Base-by-base conservation (phyloP, 108 stramenopile genomes). In the Skeletonema potamos region DNA sequence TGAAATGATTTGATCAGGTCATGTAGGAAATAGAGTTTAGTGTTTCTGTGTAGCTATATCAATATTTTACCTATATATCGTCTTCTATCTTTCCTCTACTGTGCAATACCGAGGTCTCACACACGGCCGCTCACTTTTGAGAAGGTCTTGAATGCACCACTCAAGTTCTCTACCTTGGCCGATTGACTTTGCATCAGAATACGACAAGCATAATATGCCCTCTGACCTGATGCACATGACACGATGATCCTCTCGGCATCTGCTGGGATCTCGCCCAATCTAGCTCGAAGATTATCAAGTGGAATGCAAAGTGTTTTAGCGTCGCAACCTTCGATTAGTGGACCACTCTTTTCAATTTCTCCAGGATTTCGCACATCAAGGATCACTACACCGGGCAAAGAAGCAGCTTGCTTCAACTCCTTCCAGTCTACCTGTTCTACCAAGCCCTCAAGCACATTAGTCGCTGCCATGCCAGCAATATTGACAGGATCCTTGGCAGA, bases 381-480 rank as follows among this genome's bases (percentile, higher is more conserved):
- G 11, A 82, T 64, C 7, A 87, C 48, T 62, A 87, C 66, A 27
- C 64, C 74, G 2, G 69, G 71, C 22, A 77, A 59, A 0, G 75
- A 44, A 22, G 74, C 74, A 13, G 78, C 61, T 6, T 73, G 34
- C 1, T 82, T 74, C 34, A 89, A 43, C 26, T 89, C 83, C 44
- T 77, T 82, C 86, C 86, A 89, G 54, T 89, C 83, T 3, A 89
- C 63, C 59, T 87, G 84, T 7, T 80, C 80, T 10, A 89, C 86
- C 10, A 87, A 37, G 26, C 89, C 89, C 26, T 89, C 84, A 24
- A 87, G 51, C 36, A 85, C 64, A 58, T 89, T 89, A 48, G 84
- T 83, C 10, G 89, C 89, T 2, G 82, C 82, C 84, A 89, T 85
- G 6, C 89, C 89, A 9, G 89, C 89, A 43, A 85, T 85, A 73